A percentile compares a stretch with the other conserved stretches of the same genome.
phyloP scores from a whole-genome alignment of 495 filamentous ascomycete species.

The Hypoxylon trugodes region DNA sequence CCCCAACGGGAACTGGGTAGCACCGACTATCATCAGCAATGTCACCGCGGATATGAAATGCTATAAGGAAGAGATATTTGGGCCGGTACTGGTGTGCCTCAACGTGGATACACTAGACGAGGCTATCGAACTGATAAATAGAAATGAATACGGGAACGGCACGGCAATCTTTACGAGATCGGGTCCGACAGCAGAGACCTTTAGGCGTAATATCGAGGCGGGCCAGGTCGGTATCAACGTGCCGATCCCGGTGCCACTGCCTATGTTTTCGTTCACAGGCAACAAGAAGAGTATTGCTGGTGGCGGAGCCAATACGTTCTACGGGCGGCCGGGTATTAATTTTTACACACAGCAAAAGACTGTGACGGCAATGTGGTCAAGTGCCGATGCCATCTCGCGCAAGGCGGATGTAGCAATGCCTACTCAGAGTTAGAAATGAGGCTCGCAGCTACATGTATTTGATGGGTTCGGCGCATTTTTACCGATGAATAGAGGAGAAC shows the following conservation, averaged over 20 bases:
- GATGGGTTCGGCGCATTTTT: not conserved
- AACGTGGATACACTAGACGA: constrained; percentile 87
- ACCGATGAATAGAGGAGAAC: not conserved
- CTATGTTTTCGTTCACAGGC: constrained; percentile 98
- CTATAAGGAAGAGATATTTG: constrained; percentile 98
- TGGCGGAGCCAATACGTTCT: constrained; percentile 93
- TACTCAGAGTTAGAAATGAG: constrained; percentile 66
- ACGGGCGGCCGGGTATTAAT: constrained; percentile 87
- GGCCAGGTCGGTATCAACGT: constrained; percentile 85
- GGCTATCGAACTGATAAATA: constrained; percentile 70
- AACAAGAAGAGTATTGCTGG: constrained; percentile 98
- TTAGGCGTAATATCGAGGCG: constrained; percentile 73
- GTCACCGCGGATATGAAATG: constrained; percentile 92
- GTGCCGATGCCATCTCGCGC: constrained; percentile 80
- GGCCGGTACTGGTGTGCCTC: constrained; percentile 88
- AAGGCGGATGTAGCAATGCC: constrained; percentile 93
- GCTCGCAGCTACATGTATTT: constrained; percentile 10
- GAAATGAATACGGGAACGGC: constrained; percentile 73
- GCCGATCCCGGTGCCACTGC: constrained; percentile 84
- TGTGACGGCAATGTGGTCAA: constrained; percentile 90
- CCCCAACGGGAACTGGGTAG: constrained; percentile 96
- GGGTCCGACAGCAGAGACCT: constrained; percentile 67
- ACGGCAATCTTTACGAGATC: constrained; percentile 70
- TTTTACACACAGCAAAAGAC: constrained; percentile 99
- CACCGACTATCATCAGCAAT: constrained; percentile 92